These are phyloP conservation scores for Myxozyma monticola DNA, from an alignment of 805 yeast genomes.

Conservation along the genomic window DNA sequence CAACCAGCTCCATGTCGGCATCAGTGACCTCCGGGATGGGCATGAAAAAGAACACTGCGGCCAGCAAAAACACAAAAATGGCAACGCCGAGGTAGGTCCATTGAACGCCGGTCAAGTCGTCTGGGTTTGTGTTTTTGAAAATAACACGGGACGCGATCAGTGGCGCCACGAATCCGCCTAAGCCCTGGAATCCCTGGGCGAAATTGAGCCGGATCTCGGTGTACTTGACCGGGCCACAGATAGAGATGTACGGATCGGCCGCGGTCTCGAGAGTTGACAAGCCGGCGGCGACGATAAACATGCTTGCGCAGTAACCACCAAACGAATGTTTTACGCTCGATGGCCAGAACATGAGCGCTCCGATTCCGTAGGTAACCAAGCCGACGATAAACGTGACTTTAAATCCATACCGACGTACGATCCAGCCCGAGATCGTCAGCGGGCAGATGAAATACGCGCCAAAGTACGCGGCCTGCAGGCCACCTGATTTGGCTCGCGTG, in stretches of 20 bases:
- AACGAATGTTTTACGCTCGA: slow-evolving; percentile 4
- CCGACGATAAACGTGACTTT: slow-evolving; percentile 8
- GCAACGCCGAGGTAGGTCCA: slow-evolving; percentile 13
- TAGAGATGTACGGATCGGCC: slow-evolving; percentile 9
- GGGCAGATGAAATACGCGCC: slow-evolving; percentile 11
- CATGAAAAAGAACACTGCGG: slow-evolving; percentile 1
- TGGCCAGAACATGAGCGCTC: slow-evolving; percentile 14
- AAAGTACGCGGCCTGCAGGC: slow-evolving; percentile 11
- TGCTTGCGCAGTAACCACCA: slow-evolving; percentile 11
- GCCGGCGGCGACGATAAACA: slow-evolving; percentile 9
- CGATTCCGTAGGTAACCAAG: slow-evolving; percentile 6
- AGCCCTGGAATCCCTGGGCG: slow-evolving; percentile 9
- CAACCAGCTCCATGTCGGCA: slow-evolving; percentile 8
- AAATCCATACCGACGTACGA: slow-evolving; percentile 7
- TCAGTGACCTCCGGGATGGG: slow-evolving; percentile 14
- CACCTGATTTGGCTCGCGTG: slow-evolving; percentile 8
- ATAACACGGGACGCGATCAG: slow-evolving; percentile 8
- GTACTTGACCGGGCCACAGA: slow-evolving; percentile 10
- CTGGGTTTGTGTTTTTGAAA: slow-evolving; percentile 3
- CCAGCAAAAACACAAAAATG: slow-evolving; percentile 3
- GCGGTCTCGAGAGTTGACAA: slow-evolving; percentile 12
- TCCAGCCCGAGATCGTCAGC: slow-evolving; percentile 9
- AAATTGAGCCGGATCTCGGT: slow-evolving; percentile 7
- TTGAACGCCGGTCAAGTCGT: slow-evolving; percentile 8
- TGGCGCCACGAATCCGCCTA: slow-evolving; percentile 10